These are phyloP conservation scores for Populus ilicifolia DNA, from an alignment of 345 rosid species.

Conservation along the genomic window DNA sequence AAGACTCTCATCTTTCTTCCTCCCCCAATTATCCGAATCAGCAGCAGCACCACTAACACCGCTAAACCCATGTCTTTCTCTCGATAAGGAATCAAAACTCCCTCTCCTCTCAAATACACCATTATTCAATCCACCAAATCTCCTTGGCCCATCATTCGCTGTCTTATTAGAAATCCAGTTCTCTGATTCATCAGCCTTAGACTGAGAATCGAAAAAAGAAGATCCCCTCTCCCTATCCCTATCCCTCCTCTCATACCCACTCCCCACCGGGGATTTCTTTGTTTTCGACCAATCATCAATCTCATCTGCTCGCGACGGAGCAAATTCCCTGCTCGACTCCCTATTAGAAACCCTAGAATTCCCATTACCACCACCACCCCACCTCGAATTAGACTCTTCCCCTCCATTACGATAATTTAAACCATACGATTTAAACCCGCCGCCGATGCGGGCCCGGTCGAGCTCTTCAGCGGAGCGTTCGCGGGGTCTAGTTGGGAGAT, in stretches of 20 bases:
- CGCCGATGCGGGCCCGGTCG: constrained; percentile 67
- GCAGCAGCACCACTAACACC: constrained; percentile 27
- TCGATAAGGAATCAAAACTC: constrained; percentile 64
- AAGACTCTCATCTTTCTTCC: constrained; percentile 54
- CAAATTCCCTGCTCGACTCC: constrained; percentile 46
- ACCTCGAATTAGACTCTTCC: constrained; percentile 50
- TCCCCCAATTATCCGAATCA: constrained; percentile 74
- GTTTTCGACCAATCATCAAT: constrained; percentile 75
- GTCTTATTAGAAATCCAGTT: constrained; percentile 70
- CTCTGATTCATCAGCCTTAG: constrained; percentile 85
- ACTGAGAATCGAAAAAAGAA: constrained; percentile 56
- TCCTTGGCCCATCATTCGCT: constrained; percentile 28
- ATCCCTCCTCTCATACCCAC: constrained; percentile 34
- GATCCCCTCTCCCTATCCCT: constrained; percentile 39
- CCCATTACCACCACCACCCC: constrained; percentile 33
- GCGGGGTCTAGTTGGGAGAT: constrained; percentile 89
- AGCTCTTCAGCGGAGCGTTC: constrained; percentile 83
- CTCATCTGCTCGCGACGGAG: constrained; percentile 88
- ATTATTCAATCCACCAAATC: constrained; percentile 28
- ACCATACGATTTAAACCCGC: constrained; percentile 62
- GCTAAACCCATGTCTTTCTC: constrained; percentile 39
- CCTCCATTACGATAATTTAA: constrained; percentile 27
- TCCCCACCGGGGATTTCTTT: constrained; percentile 51
- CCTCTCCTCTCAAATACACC: constrained; percentile 56
- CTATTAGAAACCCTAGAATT: constrained; percentile 51